phyloP scores from a whole-genome alignment of 805 yeast species.

The Wilhelminamyces savonicus region DNA sequence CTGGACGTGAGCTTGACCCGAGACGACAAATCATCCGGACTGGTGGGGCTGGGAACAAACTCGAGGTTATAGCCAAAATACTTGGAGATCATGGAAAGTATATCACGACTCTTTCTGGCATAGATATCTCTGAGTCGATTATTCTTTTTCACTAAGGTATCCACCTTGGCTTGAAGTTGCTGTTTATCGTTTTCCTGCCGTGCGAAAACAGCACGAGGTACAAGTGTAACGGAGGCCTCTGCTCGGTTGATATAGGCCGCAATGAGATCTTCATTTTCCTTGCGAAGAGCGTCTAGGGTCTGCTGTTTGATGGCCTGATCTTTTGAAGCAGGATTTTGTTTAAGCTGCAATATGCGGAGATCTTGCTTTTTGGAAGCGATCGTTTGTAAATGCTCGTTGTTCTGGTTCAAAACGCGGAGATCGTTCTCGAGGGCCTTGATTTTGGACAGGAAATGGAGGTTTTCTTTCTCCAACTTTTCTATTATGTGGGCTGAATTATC shows the following conservation, averaged over 20 bases:
- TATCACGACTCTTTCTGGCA: conserved; percentile 62
- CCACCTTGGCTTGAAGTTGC: conserved; percentile 40
- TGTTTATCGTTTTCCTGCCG: conserved; percentile 50
- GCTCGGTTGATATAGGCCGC: conserved; percentile 12
- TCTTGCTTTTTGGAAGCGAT: conserved; percentile 14
- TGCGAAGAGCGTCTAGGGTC: conserved; percentile 42
- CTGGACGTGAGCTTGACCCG: conserved; percentile 50
- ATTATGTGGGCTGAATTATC: too few species aligned
- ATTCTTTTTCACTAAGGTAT: conserved; percentile 45
- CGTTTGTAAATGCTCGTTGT: conserved; percentile 19
- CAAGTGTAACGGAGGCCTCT: conserved; percentile 15
- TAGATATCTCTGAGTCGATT: conserved; percentile 52
- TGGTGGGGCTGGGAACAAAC: conserved; percentile 42
- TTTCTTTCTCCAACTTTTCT: conserved; percentile 40
- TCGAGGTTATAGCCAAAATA: conserved; percentile 72
- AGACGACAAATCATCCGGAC: conserved; percentile 41
- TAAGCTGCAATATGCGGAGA: conserved; percentile 52
- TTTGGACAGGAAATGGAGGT: conserved; percentile 29
- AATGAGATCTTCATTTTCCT: conserved; percentile 55
- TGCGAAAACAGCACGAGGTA: conserved; percentile 63
- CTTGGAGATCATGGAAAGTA: conserved; percentile 58
- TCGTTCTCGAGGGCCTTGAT: conserved; percentile 31
- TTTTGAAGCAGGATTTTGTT: conserved; percentile 56
- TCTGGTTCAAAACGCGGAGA: conserved; percentile 28
- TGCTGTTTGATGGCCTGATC: conserved; percentile 57